These are phyloP conservation scores for Salisapilia sapeloensis DNA, from an alignment of 352 stramenopile species.

Conservation along the genomic window DNA sequence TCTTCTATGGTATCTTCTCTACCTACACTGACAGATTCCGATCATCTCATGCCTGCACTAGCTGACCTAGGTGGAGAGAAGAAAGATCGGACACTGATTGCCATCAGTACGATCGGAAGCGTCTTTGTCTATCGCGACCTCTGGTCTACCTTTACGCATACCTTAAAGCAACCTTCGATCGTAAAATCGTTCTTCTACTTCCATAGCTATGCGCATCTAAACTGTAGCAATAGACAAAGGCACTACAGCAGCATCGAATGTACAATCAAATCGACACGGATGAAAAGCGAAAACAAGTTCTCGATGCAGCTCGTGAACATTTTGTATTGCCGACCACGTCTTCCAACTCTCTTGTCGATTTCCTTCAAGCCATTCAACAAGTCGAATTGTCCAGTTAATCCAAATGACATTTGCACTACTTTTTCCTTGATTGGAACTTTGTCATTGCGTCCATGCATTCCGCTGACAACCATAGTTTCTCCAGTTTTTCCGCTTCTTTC, in stretches of 20 bases:
- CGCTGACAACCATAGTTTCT: conserved; percentile 47
- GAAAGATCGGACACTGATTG: conserved; percentile 24
- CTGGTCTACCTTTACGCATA: conserved; percentile 18
- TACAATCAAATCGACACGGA: conserved; percentile 16
- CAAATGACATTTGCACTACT: conserved; percentile 3
- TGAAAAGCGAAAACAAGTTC: conserved; percentile 18
- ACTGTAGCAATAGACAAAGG: conserved; percentile 10
- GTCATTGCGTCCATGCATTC: conserved; percentile 67
- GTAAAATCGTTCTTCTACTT: conserved; percentile 6
- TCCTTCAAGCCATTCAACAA: neutral
- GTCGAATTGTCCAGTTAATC: neutral
- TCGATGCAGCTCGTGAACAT: conserved; percentile 12
- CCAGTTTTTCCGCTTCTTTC: conserved; percentile 38
- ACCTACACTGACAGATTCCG: neutral
- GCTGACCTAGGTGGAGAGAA: neutral
- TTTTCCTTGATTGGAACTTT: conserved; percentile 61
- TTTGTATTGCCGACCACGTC: conserved; percentile 8
- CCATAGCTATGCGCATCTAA: neutral
- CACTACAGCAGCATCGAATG: conserved; percentile 14
- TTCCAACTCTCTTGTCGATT: neutral
- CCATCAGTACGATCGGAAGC: conserved; percentile 43
- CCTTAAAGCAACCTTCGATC: conserved; percentile 18
- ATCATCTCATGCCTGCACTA: conserved; percentile 1
- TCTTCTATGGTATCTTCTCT: conserved; percentile 39
- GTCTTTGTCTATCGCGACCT: conserved; percentile 45